A percentile compares a stretch with the other conserved stretches of the same genome.
phyloP scores from a whole-genome alignment of 768 basidiomycete species.

The Hydnomerulius pinastri region DNA sequence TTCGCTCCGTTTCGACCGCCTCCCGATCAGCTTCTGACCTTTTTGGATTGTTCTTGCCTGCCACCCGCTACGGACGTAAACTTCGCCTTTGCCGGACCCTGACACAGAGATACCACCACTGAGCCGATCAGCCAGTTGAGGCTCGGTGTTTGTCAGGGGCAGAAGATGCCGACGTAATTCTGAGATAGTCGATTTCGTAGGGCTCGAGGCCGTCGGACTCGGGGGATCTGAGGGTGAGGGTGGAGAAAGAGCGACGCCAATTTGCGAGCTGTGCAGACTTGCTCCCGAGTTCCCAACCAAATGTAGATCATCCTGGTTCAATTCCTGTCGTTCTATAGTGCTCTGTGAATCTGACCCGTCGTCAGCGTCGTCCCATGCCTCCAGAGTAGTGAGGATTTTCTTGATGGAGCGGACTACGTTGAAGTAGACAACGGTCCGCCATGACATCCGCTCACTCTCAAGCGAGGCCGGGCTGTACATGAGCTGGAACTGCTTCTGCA shows the following conservation, averaged over 20 bases:
- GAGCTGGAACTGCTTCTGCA: constrained; percentile 80
- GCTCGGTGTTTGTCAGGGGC: constrained; percentile 61
- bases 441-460: constrained; percentile 68
- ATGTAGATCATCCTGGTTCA: constrained; percentile 25
- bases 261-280: constrained; percentile 11
- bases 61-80: constrained; percentile 83
- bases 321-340: constrained; percentile 33
- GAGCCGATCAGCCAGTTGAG: constrained; percentile 66
- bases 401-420: constrained; percentile 73
- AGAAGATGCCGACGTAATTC: constrained; percentile 60
- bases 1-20: constrained; percentile 26
- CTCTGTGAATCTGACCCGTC: constrained; percentile 49
- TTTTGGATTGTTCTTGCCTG: constrained; percentile 68
- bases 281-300: constrained; percentile 15
- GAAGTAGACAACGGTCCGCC: constrained; percentile 75
- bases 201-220: constrained; percentile 17
- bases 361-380: constrained; percentile 60
- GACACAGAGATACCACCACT: constrained; percentile 74
- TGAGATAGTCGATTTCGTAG: constrained; percentile 40
- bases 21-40: constrained; percentile 36
- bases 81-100: constrained; percentile 73
- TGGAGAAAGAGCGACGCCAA: constrained; percentile 5
- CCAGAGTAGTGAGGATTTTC: constrained; percentile 64
- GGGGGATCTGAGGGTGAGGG: constrained; percentile 12
- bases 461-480: constrained; percentile 76